Conservation (phyloP, 352 stramenopile species). For the Globisporangium echinulatum region DNA sequence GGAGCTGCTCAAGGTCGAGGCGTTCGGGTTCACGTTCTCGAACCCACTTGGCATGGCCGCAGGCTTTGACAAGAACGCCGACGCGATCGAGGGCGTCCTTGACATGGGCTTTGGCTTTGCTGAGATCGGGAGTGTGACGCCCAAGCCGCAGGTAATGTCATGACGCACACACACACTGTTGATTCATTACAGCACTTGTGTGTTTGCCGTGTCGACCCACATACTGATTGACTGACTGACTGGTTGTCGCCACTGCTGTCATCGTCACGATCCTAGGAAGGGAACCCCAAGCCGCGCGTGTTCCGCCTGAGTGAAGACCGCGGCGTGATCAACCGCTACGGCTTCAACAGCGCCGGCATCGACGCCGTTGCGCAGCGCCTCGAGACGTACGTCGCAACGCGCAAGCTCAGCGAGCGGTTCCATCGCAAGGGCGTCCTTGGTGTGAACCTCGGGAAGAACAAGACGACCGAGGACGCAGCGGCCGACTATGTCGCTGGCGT, state of each 20-base stretch:
- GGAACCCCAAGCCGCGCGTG: conserved; percentile 95
- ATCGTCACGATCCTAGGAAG: conserved; percentile 13
- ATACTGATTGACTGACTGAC: background rate
- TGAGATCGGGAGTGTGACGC: conserved; percentile 95
- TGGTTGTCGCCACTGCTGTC: conserved; percentile 18
- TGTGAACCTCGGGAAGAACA: conserved; percentile 99
- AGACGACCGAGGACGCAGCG: conserved; percentile 76
- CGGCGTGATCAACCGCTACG: conserved; percentile 97
- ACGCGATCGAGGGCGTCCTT: conserved; percentile 90
- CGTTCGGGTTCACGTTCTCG: conserved; percentile 72
- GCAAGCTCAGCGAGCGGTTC: conserved; percentile 23
- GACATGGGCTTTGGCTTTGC: conserved; percentile 94
- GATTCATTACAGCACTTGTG: background rate
- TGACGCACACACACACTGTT: conserved; percentile 1
- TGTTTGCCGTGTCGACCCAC: background rate
- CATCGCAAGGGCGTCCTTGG: conserved; percentile 85
- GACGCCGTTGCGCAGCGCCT: conserved; percentile 72
- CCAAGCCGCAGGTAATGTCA: conserved; percentile 68
- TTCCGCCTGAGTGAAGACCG: conserved; percentile 94
- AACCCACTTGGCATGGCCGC: conserved; percentile 95
- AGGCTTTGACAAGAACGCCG: conserved; percentile 97
- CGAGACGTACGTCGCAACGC: conserved; percentile 39
- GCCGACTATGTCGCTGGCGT: conserved; percentile 92
- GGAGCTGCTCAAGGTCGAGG: conserved; percentile 41
- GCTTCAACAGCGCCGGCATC: conserved; percentile 95